Base-by-base conservation (phyloP, 2,329 filamentous ascomycete genomes). In the Calonectria leucothoes region DNA sequence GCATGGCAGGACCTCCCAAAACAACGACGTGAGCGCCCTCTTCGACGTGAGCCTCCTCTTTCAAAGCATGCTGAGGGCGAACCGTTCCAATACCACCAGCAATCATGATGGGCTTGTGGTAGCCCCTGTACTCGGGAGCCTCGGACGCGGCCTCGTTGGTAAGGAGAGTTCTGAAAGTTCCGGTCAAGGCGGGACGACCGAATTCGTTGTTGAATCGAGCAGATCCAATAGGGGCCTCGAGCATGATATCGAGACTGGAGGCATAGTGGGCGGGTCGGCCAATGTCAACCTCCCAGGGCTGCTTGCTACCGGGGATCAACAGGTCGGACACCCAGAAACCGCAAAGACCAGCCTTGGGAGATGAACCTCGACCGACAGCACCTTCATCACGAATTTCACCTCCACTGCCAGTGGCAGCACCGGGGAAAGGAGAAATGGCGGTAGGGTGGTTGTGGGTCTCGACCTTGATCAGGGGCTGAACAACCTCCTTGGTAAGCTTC, bases 21-120 rank as follows among this genome's bases (percentile, higher is more conserved):
- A 98, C 96, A 77, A 99, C 93, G 57, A 98, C 91, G 82, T 96
- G 94, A 23, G 96, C 95, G n/a, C 95, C 96, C 66, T 95, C 91
- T 66, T 93, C 93, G 23, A 99, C 97, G 75, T 94, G 89, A 15
- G 91, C 89, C 11, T 93, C 91, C 75, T 94, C 91, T 86, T 99
- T 99, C 72, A 98, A 89, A 3, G 97, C 96, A 82, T 98, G 94
- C 80, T 96, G 93, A 17, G 97, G 96, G 71, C 97, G 89, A 35
- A 98, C 96, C 7, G 94, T 98, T 63, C 97, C 97, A 42, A 98
- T 92, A 82, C 97, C 97, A 82, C 97, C 97, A 75, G 97, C 97
- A 86, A 99, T 95, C 95, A 98, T 98, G 84, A 98, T 98, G 12
- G 97, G 97, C 87, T 99, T 99, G 86, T 98, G 97, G 83, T 98